These are phyloP conservation scores for Colletotrichum sp. DNA, from an alignment of 2,329 filamentous ascomycete genomes.

Conservation along the genomic window DNA sequence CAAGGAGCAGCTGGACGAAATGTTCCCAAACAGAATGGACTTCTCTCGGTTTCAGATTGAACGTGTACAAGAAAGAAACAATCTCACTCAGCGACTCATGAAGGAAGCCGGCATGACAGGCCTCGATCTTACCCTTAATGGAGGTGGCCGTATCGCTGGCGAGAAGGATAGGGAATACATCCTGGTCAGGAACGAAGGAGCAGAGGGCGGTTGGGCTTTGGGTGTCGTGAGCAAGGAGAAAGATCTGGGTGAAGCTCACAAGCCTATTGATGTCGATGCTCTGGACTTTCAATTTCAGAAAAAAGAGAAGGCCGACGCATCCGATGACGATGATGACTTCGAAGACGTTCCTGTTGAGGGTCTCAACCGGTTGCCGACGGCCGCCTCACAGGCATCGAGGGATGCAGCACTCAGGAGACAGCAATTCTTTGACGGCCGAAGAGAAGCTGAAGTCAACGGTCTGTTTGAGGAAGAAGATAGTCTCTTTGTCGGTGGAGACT, in stretches of 20 bases:
- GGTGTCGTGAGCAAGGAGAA: conserved; percentile 91
- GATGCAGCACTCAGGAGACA: conserved; percentile 1
- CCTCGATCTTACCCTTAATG: conserved; percentile 69
- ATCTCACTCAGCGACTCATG: conserved; percentile 94
- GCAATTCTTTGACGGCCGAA: background rate
- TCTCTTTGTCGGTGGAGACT: conserved; percentile 55
- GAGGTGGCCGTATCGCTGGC: conserved; percentile 72
- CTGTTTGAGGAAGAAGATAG: conserved; percentile 48
- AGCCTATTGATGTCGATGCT: conserved; percentile 90
- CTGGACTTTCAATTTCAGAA: conserved; percentile 62
- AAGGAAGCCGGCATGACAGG: conserved; percentile 88
- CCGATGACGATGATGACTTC: conserved; percentile 78
- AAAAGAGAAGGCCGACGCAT: conserved; percentile 62
- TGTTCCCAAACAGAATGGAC: conserved; percentile 98
- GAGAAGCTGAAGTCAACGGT: conserved; percentile 28
- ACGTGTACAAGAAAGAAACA: conserved; percentile 88
- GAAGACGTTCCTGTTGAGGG: conserved; percentile 94
- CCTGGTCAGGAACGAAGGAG: conserved; percentile 91
- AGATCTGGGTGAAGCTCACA: conserved; percentile 78
- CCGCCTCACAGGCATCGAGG: background rate
- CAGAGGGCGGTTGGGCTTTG: conserved; percentile 93
- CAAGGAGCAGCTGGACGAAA: conserved; percentile 92
- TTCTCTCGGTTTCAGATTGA: conserved; percentile 98
- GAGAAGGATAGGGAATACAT: conserved; percentile 95
- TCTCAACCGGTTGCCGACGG: conserved; percentile 75